Conservation (phyloP, 257 asterid species). For the Salvia splendens region DNA sequence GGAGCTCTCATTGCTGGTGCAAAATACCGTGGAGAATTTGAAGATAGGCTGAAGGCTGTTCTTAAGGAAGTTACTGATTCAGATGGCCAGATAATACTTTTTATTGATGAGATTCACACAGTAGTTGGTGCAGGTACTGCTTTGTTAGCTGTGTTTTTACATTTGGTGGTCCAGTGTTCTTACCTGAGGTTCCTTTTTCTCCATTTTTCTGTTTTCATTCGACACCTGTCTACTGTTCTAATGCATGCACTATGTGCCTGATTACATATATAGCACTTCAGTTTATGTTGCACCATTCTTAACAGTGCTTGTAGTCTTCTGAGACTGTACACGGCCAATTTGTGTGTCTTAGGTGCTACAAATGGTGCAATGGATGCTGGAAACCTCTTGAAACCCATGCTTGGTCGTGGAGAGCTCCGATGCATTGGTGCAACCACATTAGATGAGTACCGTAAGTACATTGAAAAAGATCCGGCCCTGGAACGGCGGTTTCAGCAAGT, state of each 20-base stretch:
- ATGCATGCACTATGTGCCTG: background rate
- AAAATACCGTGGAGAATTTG: slow-evolving; percentile 96
- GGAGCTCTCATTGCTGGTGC: slow-evolving; percentile 99
- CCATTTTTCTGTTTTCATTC: background rate
- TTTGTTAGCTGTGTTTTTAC: background rate
- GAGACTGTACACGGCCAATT: background rate
- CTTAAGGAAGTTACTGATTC: slow-evolving; percentile 96
- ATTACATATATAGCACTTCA: background rate
- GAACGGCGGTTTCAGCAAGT: slow-evolving; percentile 99
- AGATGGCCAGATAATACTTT: slow-evolving; percentile 85
- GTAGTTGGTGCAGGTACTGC: slow-evolving; percentile 93
- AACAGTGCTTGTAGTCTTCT: background rate
- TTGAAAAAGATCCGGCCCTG: slow-evolving; percentile 90
- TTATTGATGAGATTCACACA: slow-evolving; percentile 95
- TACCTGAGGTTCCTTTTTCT: background rate
- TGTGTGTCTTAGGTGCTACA: slow-evolving; percentile 71
- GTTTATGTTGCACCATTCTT: background rate
- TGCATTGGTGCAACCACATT: slow-evolving; percentile 97
- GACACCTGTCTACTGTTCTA: background rate
- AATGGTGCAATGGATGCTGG: slow-evolving; percentile 99
- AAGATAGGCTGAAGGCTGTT: slow-evolving; percentile 92
- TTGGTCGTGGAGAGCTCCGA: slow-evolving; percentile 95
- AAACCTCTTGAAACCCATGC: slow-evolving; percentile 95
- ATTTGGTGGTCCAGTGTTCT: background rate
- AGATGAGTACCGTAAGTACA: slow-evolving; percentile 91